A percentile compares a stretch with the other conserved stretches of the same genome.
These are phyloP conservation scores for Tephrocybe rancida DNA, from an alignment of 768 basidiomycete genomes.

Conservation along the genomic window DNA sequence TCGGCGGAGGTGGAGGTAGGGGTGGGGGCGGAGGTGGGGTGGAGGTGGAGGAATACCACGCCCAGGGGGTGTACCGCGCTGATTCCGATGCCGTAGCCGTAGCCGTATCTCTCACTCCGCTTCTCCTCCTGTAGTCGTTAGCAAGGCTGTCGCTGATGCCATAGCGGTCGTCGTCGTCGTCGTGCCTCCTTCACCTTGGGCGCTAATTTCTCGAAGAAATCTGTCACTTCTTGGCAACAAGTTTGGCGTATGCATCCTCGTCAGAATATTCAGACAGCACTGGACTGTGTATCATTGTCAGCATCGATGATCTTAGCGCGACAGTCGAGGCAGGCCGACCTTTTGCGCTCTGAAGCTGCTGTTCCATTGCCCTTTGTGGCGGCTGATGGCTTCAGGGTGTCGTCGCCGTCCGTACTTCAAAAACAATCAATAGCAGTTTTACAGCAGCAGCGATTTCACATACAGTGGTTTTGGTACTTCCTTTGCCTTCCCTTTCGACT, in stretches of 20 bases:
- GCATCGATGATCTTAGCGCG: not conserved
- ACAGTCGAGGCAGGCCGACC: constrained; percentile 35
- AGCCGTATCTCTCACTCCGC: too few species aligned
- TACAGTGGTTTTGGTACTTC: constrained; percentile 11
- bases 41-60: constrained; percentile 48
- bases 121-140: too few species aligned
- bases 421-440: not conserved
- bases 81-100: too few species aligned
- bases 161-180: too few species aligned
- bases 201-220: constrained; percentile 59
- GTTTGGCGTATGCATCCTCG: constrained; percentile 45
- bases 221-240: constrained; percentile 59
- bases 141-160: too few species aligned
- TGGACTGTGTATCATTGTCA: constrained; percentile 26
- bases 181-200: constrained; percentile 41
- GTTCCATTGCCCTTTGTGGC: constrained; percentile 21
- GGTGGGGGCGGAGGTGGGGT: not conserved
- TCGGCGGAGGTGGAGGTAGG: not conserved
- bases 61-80: constrained; percentile 66
- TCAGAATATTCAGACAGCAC: constrained; percentile 39
- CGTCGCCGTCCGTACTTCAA: constrained; percentile 7
- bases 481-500: constrained; percentile 16
- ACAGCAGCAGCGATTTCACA: not conserved
- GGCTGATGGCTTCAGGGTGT: constrained; percentile 3
- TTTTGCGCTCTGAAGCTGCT: constrained; percentile 64